Base-by-base conservation (phyloP, 2,329 filamentous ascomycete species). In the Dactylellina sp. region DNA sequence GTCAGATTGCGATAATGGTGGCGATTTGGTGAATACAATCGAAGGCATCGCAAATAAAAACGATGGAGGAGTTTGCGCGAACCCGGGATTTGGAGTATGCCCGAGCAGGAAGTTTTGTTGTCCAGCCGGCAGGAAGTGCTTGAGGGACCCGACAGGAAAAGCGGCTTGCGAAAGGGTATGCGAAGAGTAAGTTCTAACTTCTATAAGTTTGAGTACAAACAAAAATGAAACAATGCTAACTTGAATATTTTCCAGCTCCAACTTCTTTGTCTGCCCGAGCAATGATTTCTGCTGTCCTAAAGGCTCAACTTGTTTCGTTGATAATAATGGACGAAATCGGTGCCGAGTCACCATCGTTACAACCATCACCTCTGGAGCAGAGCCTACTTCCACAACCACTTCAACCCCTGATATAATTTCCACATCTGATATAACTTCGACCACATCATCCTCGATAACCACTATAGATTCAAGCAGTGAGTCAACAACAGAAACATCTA, bases 241-340 rank as follows among this genome's bases (percentile, higher is more conserved):
- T 12, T 32, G 28, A 32, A 35, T 59, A 22, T 11, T 44, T 20
- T 18, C 32, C 52, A 75, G 70, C 39, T 42, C 70, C 16, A 62
- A 64, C 39, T 75, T 68, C 37, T 75, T 70, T 25, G 71, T 75
- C 25, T 75, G 71, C 44, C 71, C 71, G 35, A 74, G 47, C 18
- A 74, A 74, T 49, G 61, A 75, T 37, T 75, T 75, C 25, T 75
- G 71, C 57, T 75, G 71, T 25, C 71, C 71, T 9, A 35, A n/a
- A 2, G 64, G 61, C 3, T 68, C 71, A 0, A 60, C 37, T 6
- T 75, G 71, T 50, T 75, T 70, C 28, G 57, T 70, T n/a, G 71
- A 75, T 37, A 14, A 24, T 20, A 60, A 20, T 25, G 71, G 71
- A 24, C 49, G 52, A 7, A 75, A 46, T n/a, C 49, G 71, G 20